These are phyloP conservation scores for Trypanosoma cruzi DNA, from an alignment of 208 protist genomes.

Conservation along the genomic window DNA sequence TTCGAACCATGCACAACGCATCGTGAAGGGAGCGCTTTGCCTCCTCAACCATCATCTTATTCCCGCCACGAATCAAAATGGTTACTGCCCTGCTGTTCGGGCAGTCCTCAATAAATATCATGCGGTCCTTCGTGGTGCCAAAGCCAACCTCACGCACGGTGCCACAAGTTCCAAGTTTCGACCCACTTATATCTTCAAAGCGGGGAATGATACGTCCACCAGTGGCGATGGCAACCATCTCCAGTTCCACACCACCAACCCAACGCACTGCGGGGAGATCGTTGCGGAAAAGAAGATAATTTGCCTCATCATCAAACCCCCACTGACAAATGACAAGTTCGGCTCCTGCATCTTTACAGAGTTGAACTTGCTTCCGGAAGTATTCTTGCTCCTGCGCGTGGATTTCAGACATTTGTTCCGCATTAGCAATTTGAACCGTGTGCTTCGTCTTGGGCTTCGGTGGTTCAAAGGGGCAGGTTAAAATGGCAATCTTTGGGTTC, in stretches of 20 bases:
- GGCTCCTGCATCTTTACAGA: conserved; percentile 97
- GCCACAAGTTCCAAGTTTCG: conserved; percentile 97
- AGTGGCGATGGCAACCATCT: conserved; percentile 99
- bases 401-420: conserved; percentile 96
- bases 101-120: conserved; percentile 99
- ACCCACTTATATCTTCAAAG: conserved; percentile 97
- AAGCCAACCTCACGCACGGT: conserved; percentile 93
- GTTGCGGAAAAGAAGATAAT: conserved; percentile 99
- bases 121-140: conserved; percentile 98
- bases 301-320: conserved; percentile 99
- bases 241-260: conserved; percentile 99
- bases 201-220: conserved; percentile 98
- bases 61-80: conserved; percentile 99
- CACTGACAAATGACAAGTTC: conserved; percentile 99
- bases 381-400: conserved; percentile 98
- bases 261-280: conserved; percentile 99
- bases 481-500: conserved; percentile 99
- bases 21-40: conserved; percentile 99
- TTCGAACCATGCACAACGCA: conserved; percentile 99
- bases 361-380: conserved; percentile 94
- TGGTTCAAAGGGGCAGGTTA: conserved; percentile 99
- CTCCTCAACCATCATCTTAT: conserved; percentile 99
- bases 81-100: conserved; percentile 98
- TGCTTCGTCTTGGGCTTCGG: conserved; percentile 99
- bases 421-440: conserved; percentile 96